A percentile compares a stretch with the other conserved stretches of the same genome.
phyloP scores from a whole-genome alignment of 441 rosid genomes.

The Isatis lusitanica region DNA sequence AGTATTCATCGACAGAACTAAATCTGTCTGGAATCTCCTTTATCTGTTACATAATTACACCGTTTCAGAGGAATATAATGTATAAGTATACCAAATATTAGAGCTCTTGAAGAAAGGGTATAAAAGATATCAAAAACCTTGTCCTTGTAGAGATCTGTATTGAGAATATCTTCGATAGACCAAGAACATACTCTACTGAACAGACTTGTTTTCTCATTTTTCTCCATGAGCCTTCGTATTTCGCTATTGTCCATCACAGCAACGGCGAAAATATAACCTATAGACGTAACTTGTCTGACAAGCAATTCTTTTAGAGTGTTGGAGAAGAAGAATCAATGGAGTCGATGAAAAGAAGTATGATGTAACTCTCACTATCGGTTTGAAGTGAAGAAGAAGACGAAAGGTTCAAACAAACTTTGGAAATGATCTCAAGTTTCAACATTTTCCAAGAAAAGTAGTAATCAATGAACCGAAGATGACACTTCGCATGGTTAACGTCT shows the following conservation, averaged over 20 bases:
- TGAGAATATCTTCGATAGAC: conserved; percentile 17
- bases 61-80: neutral
- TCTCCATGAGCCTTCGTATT: neutral
- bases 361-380: neutral
- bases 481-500: neutral
- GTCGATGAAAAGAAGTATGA: neutral
- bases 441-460: conserved; percentile 10
- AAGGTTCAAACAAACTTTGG: neutral
- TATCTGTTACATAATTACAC: neutral
- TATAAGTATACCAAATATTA: neutral
- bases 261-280: neutral
- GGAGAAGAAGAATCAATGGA: neutral
- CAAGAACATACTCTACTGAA: neutral
- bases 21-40: conserved; percentile 22
- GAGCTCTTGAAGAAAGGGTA: neutral
- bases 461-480: neutral
- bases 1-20: conserved; percentile 5
- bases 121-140: neutral
- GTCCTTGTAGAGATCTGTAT: conserved; percentile 7
- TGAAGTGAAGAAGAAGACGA: neutral
- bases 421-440: neutral
- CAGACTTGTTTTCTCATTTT: neutral
- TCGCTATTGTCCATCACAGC: neutral
- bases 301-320: neutral
- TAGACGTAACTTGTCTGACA: neutral